Evolutionary conservation across 2,329 filamentous ascomycete genomes (phyloP).

Genomic region (Dothideomycetes sp.): DNA sequence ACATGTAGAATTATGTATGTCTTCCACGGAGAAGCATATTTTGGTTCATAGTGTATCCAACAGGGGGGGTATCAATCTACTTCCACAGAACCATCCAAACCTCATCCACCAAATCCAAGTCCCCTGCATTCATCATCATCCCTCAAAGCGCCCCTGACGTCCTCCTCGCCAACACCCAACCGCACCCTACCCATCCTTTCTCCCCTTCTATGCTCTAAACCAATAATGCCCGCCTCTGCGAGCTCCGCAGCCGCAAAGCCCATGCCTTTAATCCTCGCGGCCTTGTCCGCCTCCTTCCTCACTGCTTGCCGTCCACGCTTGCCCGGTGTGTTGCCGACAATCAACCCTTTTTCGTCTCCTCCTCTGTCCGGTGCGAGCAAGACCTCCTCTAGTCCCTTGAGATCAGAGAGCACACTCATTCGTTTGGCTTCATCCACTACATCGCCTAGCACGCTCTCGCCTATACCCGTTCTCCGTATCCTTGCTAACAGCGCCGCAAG

Average conservation of each 20-base stretch:
- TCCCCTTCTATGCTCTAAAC: conserved; percentile 64
- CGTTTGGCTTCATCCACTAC: conserved; percentile 76
- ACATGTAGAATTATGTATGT: too few relatives aligned
- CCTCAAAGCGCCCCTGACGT: conserved; percentile 75
- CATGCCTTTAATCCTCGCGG: conserved; percentile 47
- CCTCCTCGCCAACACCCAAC: conserved; percentile 78
- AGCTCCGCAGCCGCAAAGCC: conserved; percentile 69
- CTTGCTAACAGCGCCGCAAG: conserved; percentile 71
- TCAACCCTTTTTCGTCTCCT: conserved; percentile 15
- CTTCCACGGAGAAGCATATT: too few relatives aligned
- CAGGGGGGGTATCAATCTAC: neutral
- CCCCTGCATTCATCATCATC: conserved; percentile 82
- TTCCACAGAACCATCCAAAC: neutral
- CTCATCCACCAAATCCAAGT: conserved; percentile 48
- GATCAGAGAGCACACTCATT: conserved; percentile 51
- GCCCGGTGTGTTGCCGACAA: conserved; percentile 21
- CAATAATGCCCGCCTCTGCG: conserved; percentile 77
- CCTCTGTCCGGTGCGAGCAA: conserved; percentile 36
- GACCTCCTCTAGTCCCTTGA: conserved; percentile 49
- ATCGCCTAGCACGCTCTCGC: conserved; percentile 80
- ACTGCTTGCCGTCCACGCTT: conserved; percentile 21
- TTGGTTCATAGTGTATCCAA: too few relatives aligned
- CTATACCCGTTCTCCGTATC: conserved; percentile 70
- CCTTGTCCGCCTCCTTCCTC: conserved; percentile 20
- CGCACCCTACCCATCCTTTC: conserved; percentile 82